Conservation (phyloP, 148 eudicot genomes). For the Camellia japonica region DNA sequence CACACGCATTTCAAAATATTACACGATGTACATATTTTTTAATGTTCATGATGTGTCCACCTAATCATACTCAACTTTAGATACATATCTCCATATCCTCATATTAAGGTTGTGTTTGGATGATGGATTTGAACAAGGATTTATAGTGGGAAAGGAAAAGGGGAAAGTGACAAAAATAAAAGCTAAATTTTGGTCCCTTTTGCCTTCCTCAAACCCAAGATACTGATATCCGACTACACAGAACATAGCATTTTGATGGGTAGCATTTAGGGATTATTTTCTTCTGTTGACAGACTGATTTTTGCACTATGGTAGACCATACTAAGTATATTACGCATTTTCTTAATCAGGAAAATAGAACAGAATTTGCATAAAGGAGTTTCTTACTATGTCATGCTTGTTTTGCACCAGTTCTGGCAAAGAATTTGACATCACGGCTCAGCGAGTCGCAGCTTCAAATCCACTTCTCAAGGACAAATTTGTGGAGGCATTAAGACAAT, state of each 20-base stretch:
- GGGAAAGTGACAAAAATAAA: too few relatives aligned
- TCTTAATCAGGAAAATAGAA: neutral
- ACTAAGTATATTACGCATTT: neutral
- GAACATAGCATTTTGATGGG: neutral
- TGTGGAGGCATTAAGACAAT: constrained; percentile 19
- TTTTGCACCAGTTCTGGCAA: constrained; percentile 19
- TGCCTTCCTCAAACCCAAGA: too few relatives aligned
- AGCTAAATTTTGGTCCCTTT: too few relatives aligned
- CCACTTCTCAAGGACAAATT: constrained; percentile 21
- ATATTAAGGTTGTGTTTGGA: too few relatives aligned
- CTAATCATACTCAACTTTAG: too few relatives aligned
- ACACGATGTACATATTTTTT: too few relatives aligned
- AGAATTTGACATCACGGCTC: constrained; percentile 23
- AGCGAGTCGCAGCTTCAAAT: constrained; percentile 28
- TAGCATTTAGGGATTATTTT: neutral
- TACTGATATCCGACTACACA: too few relatives aligned
- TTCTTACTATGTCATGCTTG: neutral
- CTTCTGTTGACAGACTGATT: neutral
- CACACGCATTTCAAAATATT: too few relatives aligned
- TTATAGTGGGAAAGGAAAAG: too few relatives aligned
- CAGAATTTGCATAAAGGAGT: neutral
- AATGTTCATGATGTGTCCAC: too few relatives aligned
- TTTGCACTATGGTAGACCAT: neutral
- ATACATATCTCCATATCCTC: too few relatives aligned
- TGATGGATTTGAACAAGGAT: too few relatives aligned